A percentile compares a stretch with the other conserved stretches of the same genome.
Conservation (phyloP, 805 yeast species). For the Starmerella davenportii region DNA sequence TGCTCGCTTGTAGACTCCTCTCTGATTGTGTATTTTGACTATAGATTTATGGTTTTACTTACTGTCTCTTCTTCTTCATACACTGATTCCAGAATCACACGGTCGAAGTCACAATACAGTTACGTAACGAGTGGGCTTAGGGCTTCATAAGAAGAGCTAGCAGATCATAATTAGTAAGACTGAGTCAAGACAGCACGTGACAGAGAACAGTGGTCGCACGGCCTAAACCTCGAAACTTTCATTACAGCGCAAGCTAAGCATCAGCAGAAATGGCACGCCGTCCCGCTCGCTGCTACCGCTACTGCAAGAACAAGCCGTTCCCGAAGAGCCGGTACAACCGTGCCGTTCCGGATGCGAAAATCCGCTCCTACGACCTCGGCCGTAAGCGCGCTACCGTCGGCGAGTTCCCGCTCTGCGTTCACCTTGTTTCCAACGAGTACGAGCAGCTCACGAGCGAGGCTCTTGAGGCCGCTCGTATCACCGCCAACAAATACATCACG, state of each 20-base stretch:
- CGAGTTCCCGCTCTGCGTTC: conserved; percentile 99
- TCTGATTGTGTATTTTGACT: no score
- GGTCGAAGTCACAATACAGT: no score
- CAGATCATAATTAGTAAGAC: no score
- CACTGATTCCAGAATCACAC: no score
- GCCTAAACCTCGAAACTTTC: neutral
- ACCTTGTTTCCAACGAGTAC: conserved; percentile 96
- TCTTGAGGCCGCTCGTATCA: conserved; percentile 99
- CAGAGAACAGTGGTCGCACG: neutral
- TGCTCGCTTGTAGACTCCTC: no score
- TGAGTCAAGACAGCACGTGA: neutral
- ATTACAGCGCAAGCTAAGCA: neutral
- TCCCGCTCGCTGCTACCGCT: conserved; percentile 99
- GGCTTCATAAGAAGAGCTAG: no score
- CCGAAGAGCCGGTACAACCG: conserved; percentile 99
- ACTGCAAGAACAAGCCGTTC: conserved; percentile 99
- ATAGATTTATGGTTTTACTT: no score
- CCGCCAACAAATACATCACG: conserved; percentile 99
- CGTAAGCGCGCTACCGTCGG: conserved; percentile 99
- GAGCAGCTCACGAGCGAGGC: conserved; percentile 99
- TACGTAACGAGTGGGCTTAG: no score
- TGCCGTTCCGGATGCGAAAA: conserved; percentile 99
- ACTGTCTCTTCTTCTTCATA: no score
- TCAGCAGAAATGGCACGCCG: conserved; percentile 73
- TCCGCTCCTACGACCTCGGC: conserved; percentile 97